phyloP scores from a whole-genome alignment of 2,329 filamentous ascomycete species.

The Aspergillus sclerotialis region DNA sequence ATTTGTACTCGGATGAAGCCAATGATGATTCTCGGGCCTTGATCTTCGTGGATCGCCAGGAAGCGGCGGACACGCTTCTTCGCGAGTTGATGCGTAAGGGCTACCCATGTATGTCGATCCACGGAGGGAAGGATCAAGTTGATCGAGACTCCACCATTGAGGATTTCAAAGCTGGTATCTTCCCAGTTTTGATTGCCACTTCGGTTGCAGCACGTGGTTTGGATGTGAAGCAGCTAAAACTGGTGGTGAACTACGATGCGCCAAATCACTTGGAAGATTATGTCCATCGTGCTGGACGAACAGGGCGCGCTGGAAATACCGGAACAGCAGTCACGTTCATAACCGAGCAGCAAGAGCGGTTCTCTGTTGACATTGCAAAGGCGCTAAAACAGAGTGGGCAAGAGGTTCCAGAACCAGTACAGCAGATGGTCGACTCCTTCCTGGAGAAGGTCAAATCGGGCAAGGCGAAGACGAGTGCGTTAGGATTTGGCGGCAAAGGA shows the following conservation, averaged over 20 bases:
- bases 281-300: conserved; percentile 88
- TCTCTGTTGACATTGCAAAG: conserved; percentile 79
- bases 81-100: conserved; percentile 75
- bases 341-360: conserved; percentile 85
- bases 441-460: conserved; percentile 87
- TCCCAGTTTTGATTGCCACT: conserved; percentile 87
- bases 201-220: conserved; percentile 91
- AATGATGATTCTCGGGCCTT: conserved; percentile 87
- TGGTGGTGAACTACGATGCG: conserved; percentile 92
- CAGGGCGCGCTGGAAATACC: conserved; percentile 87
- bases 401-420: conserved; percentile 63
- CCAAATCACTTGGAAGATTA: conserved; percentile 96
- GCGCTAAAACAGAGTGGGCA: conserved; percentile 89
- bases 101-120: conserved; percentile 87
- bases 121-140: conserved; percentile 88
- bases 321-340: conserved; percentile 94
- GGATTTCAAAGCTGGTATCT: conserved; percentile 86
- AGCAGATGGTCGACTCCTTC: conserved; percentile 60
- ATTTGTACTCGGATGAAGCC: conserved; percentile 63
- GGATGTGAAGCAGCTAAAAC: conserved; percentile 90
- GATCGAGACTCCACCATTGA: conserved; percentile 87
- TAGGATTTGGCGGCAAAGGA: conserved; percentile 91
- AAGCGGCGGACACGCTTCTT: conserved; percentile 74
- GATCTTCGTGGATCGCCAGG: conserved; percentile 88
- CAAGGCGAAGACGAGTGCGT: conserved; percentile 74